Base-by-base conservation (phyloP, 2,329 filamentous ascomycete species). In the Ceratocystis eucalypticola region DNA sequence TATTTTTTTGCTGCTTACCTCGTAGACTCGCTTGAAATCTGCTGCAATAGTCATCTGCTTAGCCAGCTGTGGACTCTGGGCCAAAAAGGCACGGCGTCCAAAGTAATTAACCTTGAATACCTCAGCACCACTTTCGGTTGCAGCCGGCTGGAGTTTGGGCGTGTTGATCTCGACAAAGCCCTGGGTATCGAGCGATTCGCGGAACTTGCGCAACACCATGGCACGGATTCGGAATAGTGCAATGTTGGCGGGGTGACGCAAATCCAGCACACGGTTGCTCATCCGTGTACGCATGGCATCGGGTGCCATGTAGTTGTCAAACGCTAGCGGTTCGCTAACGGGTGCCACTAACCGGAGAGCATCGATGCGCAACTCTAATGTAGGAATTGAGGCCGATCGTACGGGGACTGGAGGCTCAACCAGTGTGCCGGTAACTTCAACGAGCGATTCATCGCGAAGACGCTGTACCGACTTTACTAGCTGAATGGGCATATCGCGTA, bases 81-180 rank as follows among this genome's bases (percentile, higher is more conserved):
- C 92, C 15, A 96, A 78, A 78, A 94, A 96, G 2, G 91, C 92
- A 22, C 84, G 84, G 64, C 92, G 85, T 37, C 86, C 89, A 77
- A 96, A 96, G 77, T 96, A 96, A 72, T 94, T 89, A 62, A 96
- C 84, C 74, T 89, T 86, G 80, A 96, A 96, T 4, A 96, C 92
- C 69, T 90, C 91, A 15, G 92, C 87, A 61, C 92, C 92, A 61
- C 89, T 96, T 75, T 96, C 92, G 0, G 92, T 96, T 1, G 92
- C 92, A 12, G 88, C 87, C 1, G 90, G 89, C 78, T 96, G 91
- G 55, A 96, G 79, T 77, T 96, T 96, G 1, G 92, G 92, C 0
- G 91, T 96, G 74, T 96, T 91, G 68, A 96, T 96, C 75, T 96
- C 92, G 68, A 96, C 87, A 74, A 96, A 96, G 17, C 85, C 87